Base-by-base conservation (phyloP, 2,329 filamentous ascomycete genomes). In the Penicillium verrucosum region DNA sequence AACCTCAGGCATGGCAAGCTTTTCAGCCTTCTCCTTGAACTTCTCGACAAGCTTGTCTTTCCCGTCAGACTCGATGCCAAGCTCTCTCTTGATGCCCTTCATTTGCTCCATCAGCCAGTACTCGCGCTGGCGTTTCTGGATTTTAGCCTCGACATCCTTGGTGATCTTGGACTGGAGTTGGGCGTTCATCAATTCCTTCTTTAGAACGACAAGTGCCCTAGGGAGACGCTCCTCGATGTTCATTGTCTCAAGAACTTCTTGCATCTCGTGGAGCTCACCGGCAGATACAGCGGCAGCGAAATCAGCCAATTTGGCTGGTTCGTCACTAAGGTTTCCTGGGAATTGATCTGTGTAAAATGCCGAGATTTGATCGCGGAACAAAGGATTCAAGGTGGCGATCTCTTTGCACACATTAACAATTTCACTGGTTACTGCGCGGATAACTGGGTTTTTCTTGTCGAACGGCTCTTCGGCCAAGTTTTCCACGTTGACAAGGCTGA, bases 81-180 rank as follows among this genome's bases (percentile, higher is more conserved):
- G 85, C 75, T 99, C 94, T 57, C 94, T 85, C 57, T 91, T 89
- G 70, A 99, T 99, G 27, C 92, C 94, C 80, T 97, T 97, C 92
- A 99, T 96, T 74, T 99, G 95, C 76, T 99, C 94, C 91, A 96
- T 95, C 45, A 99, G 80, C 90, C 92, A 97, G 78, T 97, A 99
- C 72, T 99, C 94, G 51, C 94, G 87, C 73, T 99, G 94, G 30
- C 93, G 88, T 78, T 99, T 97, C 67, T 92, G 92, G 52, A 99
- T 97, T 77, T 96, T 97, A 70, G 85, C 91, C 74, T 97, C 94
- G 18, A 99, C 95, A 70, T 99, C 94, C 77, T 97, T 97, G 57
- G 89, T 91, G 57, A 99, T 97, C 80, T 97, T 99, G 56, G 90
- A 93, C 73, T 97, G 93, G 30, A 99, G 80, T 72, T 97, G 90